phyloP scores from a whole-genome alignment of 306 rosid genomes.

The Albizia julibrissin region DNA sequence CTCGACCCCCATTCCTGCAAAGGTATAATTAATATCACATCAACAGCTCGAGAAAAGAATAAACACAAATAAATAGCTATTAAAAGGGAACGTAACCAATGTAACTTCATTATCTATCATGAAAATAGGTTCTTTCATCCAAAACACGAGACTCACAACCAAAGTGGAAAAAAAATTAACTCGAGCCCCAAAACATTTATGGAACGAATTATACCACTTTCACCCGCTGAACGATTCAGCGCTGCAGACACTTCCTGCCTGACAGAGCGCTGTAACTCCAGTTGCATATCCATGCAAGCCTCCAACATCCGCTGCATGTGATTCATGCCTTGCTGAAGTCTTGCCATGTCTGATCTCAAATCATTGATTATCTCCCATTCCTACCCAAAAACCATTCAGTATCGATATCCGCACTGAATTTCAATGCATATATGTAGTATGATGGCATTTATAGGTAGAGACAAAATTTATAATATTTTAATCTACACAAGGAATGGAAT shows the following conservation, averaged over 20 bases:
- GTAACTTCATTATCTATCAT: conserved; percentile 6
- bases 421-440: background rate
- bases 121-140: conserved; percentile 23
- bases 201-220: conserved; percentile 53
- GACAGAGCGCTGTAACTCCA: conserved; percentile 98
- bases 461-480: background rate
- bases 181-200: background rate
- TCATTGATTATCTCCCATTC: conserved; percentile 98
- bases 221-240: conserved; percentile 83
- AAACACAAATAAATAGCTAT: background rate
- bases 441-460: background rate
- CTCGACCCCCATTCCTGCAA: conserved; percentile 73
- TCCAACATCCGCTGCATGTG: conserved; percentile 99
- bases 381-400: conserved; percentile 44
- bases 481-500: conserved; percentile 8
- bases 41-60: conserved; percentile 7
- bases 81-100: conserved; percentile 1
- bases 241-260: conserved; percentile 99
- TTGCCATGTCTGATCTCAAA: conserved; percentile 90
- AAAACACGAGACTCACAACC: conserved; percentile 11
- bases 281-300: conserved; percentile 99
- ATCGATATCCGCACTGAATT: conserved; percentile 27
- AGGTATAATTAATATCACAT: conserved; percentile 10
- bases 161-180: background rate
- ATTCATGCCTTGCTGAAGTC: conserved; percentile 99